A percentile compares a stretch with the other conserved stretches of the same genome.
Conservation (phyloP, 306 rosid species). For the Vachellia collinsii region DNA sequence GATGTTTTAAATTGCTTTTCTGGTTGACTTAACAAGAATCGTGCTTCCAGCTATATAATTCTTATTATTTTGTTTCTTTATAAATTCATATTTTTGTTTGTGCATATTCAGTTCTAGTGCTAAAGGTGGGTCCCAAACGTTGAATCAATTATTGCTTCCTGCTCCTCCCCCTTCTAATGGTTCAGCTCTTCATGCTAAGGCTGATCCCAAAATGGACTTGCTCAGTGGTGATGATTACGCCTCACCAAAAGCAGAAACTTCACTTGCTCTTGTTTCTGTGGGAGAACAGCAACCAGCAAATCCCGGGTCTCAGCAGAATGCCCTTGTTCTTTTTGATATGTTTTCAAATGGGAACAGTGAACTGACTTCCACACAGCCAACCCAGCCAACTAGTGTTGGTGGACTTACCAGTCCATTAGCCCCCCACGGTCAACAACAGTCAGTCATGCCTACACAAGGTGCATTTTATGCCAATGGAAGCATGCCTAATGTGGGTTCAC, state of each 20-base stretch:
- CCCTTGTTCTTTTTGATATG: conserved; percentile 85
- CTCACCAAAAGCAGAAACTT: conserved; percentile 74
- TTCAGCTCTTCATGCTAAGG: conserved; percentile 46
- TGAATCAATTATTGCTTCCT: conserved; percentile 80
- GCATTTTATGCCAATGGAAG: conserved; percentile 69
- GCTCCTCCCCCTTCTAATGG: conserved; percentile 72
- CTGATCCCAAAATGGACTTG: conserved; percentile 82
- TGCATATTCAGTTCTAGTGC: conserved; percentile 64
- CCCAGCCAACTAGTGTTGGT: conserved; percentile 51
- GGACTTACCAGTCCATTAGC: conserved; percentile 52
- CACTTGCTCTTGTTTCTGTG: conserved; percentile 87
- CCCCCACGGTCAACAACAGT: conserved; percentile 60
- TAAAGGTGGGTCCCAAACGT: conserved; percentile 62
- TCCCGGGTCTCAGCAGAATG: conserved; percentile 67
- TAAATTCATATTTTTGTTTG: conserved; percentile 20
- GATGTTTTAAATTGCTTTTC: conserved; percentile 25
- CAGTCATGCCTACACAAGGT: conserved; percentile 62
- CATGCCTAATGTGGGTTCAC: conserved; percentile 56
- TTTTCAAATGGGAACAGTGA: conserved; percentile 57
- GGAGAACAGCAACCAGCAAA: conserved; percentile 65
- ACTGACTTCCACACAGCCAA: conserved; percentile 52
- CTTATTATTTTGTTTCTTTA: background rate
- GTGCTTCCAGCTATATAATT: conserved; percentile 36
- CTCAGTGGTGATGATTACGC: conserved; percentile 92
- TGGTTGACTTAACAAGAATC: conserved; percentile 6